Base-by-base conservation (phyloP, 2,329 filamentous ascomycete species). In the Sclerotinia minor region DNA sequence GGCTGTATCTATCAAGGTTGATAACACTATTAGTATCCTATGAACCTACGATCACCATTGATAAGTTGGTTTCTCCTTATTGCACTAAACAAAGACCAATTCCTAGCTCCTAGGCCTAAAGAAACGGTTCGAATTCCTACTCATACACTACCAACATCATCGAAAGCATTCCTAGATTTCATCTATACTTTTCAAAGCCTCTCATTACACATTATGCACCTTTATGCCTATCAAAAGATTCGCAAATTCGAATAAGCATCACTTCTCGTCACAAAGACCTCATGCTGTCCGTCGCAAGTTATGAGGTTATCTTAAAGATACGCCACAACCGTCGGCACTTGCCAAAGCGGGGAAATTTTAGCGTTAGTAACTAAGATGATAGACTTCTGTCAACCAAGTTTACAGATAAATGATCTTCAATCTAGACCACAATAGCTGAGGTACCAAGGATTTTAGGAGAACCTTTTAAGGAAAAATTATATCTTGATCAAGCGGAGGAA, bases 261-360 rank as follows among this genome's bases (percentile, higher is more conserved):
- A 21, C 6, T 24, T 3, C 11, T 24, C 19, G 2, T 24, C 49
- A 9, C 11, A 11, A 35, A 38, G 11, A 0, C 3, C 17, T 29
- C n/a, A 35, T n/a, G 29, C 44, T 35, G 45, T 17, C 21, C 21
- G 49, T 19, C 15, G 13, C 13, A 7, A n/a, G 44, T 24, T 35
- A 5, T 17, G 17, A 19, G 15, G 13, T 49, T 35, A n/a, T 49
- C 29, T 61, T n/a, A 49, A 38, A 61, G 29, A 49, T 49, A 32
- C 21, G 29, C 58, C 58, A 35, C 58, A 35, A 35, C 26, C 44
- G 26, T 61, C 45, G 44, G 29, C 58, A 61, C 29, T 49, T 35
- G 13, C 6, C 44, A 24, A 38, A 8, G 44, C 15, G 45, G 44
- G 58, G 3, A 32, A 24, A 24, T 2, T 24, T 38, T 13, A 11